Conservation (phyloP, 768 basidiomycete genomes). For the Tulasnella sp. region DNA sequence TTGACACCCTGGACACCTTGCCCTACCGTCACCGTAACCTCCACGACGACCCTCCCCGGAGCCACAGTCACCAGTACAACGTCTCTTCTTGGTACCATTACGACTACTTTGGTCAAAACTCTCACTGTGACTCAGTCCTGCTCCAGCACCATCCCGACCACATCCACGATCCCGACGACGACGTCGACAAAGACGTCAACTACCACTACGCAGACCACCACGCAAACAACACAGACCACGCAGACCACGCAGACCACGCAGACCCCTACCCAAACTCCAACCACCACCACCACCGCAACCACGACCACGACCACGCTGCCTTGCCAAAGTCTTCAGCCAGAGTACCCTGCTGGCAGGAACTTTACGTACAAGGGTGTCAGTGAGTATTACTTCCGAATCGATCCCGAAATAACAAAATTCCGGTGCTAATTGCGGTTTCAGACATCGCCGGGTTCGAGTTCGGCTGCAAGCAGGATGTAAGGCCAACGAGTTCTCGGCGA, state of each 20-base stretch:
- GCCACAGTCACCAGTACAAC: too few relatives aligned
- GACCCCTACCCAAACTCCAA: neutral
- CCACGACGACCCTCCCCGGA: too few relatives aligned
- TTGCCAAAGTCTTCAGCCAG: neutral
- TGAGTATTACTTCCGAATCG: neutral
- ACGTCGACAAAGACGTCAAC: neutral
- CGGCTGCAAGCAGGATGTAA: slow-evolving; percentile 1
- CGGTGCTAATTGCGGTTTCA: neutral
- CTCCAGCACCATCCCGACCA: neutral
- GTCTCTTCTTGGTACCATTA: too few relatives aligned
- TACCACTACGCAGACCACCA: neutral
- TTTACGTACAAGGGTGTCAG: slow-evolving; percentile 22
- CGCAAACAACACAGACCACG: too few relatives aligned
- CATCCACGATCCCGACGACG: neutral
- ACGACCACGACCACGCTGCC: neutral
- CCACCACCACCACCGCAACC: slow-evolving; percentile 10
- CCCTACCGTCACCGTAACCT: neutral
- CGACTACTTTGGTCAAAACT: neutral
- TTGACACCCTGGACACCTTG: neutral
- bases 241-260: neutral
- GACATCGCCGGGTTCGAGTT: neutral
- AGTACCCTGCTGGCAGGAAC: neutral
- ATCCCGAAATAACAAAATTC: neutral
- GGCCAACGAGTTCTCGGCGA: neutral
- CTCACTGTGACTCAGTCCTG: neutral